Percentiles rank a stretch among this genome's conserved stretches.
Conservation (phyloP, 495 filamentous ascomycete genomes). For the Hypoxylon perforatum region DNA sequence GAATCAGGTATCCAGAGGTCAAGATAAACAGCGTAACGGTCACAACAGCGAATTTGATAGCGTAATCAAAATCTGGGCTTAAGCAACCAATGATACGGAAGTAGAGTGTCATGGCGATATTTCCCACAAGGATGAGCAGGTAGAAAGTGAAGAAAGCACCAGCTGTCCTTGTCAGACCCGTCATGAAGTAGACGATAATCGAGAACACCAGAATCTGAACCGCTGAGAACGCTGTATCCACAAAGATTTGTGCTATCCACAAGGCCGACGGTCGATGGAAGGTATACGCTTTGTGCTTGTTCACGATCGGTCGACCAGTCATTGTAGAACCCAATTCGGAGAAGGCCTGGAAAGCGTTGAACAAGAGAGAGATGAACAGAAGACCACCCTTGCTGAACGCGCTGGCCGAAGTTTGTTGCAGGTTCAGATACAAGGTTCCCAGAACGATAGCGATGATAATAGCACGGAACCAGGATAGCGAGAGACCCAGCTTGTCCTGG, state of each 20-base stretch:
- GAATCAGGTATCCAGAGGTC: constrained; percentile 83
- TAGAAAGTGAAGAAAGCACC: constrained; percentile 85
- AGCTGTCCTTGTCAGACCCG: constrained; percentile 69
- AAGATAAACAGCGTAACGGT: constrained; percentile 82
- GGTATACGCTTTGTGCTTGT: constrained; percentile 81
- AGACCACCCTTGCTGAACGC: constrained; percentile 83
- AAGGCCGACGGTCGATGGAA: constrained; percentile 83
- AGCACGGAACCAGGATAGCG: constrained; percentile 79
- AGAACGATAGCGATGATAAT: constrained; percentile 81
- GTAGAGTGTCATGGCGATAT: constrained; percentile 81
- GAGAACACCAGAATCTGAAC: constrained; percentile 75
- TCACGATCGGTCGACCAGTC: constrained; percentile 77
- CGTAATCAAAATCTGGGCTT: constrained; percentile 86
- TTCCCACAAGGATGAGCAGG: constrained; percentile 74
- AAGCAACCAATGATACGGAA: constrained; percentile 83
- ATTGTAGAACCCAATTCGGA: constrained; percentile 76
- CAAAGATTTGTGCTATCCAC: constrained; percentile 81
- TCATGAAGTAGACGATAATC: constrained; percentile 86
- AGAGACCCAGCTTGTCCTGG: constrained; percentile 82
- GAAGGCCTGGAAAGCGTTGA: constrained; percentile 85
- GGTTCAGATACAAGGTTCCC: constrained; percentile 80
- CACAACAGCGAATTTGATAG: constrained; percentile 80
- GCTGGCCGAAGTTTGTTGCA: constrained; percentile 71
- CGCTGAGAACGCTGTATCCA: constrained; percentile 78
- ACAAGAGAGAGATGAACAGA: constrained; percentile 78